Evolutionary conservation across 2,329 filamentous ascomycete genomes (phyloP).

Genomic region (Penicillium sp.): DNA sequence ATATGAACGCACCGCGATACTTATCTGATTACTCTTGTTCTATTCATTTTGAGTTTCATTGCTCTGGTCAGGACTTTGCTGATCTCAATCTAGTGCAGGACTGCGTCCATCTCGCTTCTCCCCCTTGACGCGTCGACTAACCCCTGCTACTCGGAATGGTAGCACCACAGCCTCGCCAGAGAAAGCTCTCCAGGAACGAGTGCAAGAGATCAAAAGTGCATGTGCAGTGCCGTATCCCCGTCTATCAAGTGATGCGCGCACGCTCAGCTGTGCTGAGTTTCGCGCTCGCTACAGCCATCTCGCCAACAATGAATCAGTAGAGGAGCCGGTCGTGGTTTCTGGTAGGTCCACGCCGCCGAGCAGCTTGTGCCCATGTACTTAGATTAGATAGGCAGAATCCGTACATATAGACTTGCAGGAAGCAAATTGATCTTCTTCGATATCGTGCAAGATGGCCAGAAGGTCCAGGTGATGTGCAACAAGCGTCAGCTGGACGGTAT

Average conservation of each 20-base stretch:
- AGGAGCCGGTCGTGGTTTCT: slow-evolving; percentile 38
- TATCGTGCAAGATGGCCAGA: slow-evolving; percentile 64
- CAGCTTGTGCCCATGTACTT: slow-evolving; percentile 30
- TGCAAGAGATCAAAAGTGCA: slow-evolving; percentile 35
- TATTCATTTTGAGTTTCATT: slow-evolving; percentile 4
- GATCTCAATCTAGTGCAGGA: slow-evolving; percentile 26
- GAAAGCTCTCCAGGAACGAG: slow-evolving; percentile 33
- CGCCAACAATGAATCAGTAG: slow-evolving; percentile 37
- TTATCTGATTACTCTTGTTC: slow-evolving; percentile 12
- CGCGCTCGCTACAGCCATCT: slow-evolving; percentile 34
- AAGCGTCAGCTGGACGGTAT: slow-evolving; percentile 44
- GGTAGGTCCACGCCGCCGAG: slow-evolving; percentile 38
- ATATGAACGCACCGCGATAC: slow-evolving; percentile 39
- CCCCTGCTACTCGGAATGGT: slow-evolving; percentile 17
- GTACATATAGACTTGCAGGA: slow-evolving; percentile 63
- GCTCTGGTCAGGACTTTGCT: slow-evolving; percentile 14
- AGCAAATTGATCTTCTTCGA: slow-evolving; percentile 80
- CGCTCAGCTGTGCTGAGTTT: slow-evolving; percentile 35
- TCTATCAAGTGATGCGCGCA: slow-evolving; percentile 26
- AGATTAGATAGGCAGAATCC: slow-evolving; percentile 62
- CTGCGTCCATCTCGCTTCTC: slow-evolving; percentile 8
- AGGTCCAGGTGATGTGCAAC: slow-evolving; percentile 71
- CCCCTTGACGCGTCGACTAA: slow-evolving; percentile 14
- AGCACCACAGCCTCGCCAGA: slow-evolving; percentile 29
- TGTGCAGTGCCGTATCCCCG: slow-evolving; percentile 38